These are phyloP conservation scores for Leishmania tropica DNA, from an alignment of 208 protist genomes.

Conservation along the genomic window DNA sequence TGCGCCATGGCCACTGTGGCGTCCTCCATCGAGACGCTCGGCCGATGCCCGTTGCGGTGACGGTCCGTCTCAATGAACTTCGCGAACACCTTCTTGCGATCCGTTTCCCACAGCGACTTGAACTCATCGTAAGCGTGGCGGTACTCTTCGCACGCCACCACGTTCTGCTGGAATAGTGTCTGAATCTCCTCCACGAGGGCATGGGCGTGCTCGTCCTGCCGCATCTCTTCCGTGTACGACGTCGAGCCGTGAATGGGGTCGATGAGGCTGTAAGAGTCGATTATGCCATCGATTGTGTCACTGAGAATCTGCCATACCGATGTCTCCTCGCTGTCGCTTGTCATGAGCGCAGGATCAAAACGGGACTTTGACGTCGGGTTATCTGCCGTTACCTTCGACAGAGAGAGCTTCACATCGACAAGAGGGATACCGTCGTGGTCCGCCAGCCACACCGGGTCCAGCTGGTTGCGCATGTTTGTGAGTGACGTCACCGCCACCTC, in stretches of 20 bases:
- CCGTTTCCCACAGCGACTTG: slow-evolving; percentile 92
- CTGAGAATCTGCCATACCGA: slow-evolving; percentile 62
- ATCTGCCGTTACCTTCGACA: slow-evolving; percentile 70
- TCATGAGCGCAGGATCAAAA: slow-evolving; percentile 74
- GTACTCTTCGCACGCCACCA: slow-evolving; percentile 83
- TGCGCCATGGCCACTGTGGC: slow-evolving; percentile 24
- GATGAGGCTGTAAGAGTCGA: slow-evolving; percentile 59
- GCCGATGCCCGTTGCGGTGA: slow-evolving; percentile 17
- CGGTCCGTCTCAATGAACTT: slow-evolving; percentile 83
- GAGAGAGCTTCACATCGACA: slow-evolving; percentile 90
- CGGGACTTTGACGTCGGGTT: slow-evolving; percentile 50
- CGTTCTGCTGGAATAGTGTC: slow-evolving; percentile 73
- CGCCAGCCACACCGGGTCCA: slow-evolving; percentile 88
- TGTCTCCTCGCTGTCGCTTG: slow-evolving; percentile 31
- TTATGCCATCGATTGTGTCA: slow-evolving; percentile 73
- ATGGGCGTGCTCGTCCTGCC: slow-evolving; percentile 63
- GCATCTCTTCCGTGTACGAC: slow-evolving; percentile 64
- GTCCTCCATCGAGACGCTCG: slow-evolving; percentile 61
- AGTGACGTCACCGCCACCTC: slow-evolving; percentile 81
- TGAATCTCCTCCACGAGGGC: slow-evolving; percentile 72
- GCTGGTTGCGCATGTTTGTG: slow-evolving; percentile 82
- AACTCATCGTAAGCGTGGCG: slow-evolving; percentile 86
- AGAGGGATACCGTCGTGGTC: slow-evolving; percentile 91
- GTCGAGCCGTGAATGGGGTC: slow-evolving; percentile 45
- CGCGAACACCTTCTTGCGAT: slow-evolving; percentile 88